A percentile compares a stretch with the other conserved stretches of the same genome.
These are phyloP conservation scores for Trichomonascus vanleenenianus DNA, from an alignment of 805 yeast species.

Conservation along the genomic window DNA sequence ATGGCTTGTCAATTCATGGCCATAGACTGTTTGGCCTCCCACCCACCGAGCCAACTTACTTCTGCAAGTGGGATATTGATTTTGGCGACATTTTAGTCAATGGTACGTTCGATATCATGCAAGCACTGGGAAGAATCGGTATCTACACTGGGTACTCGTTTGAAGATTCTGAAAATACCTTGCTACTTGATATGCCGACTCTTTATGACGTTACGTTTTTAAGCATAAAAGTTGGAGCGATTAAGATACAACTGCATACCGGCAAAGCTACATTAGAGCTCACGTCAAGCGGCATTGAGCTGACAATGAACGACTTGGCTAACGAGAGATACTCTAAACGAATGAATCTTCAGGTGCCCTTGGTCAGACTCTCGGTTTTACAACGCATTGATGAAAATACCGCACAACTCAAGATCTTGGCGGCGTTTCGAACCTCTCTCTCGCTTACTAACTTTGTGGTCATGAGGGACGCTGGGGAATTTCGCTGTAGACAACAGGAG, in stretches of 20 bases:
- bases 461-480: conserved; percentile 39
- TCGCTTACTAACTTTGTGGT: conserved; percentile 52
- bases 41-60: conserved; percentile 79
- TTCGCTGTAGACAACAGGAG: conserved; percentile 47
- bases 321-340: conserved; percentile 56
- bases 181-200: conserved; percentile 47
- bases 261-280: conserved; percentile 23
- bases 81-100: conserved; percentile 51
- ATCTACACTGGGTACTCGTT: conserved; percentile 54
- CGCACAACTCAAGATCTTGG: conserved; percentile 19
- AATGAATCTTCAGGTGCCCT: conserved; percentile 43
- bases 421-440: conserved; percentile 50
- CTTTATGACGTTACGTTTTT: conserved; percentile 66
- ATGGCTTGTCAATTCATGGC: conserved; percentile 64
- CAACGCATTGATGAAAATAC: conserved; percentile 15
- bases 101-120: conserved; percentile 39
- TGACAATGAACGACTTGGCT: conserved; percentile 61
- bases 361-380: conserved; percentile 31
- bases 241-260: conserved; percentile 37
- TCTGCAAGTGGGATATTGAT: conserved; percentile 83
- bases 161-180: conserved; percentile 67
- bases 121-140: conserved; percentile 29
- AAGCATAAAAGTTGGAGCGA: conserved; percentile 43
- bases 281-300: conserved; percentile 21
- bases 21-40: conserved; percentile 92